Evolutionary conservation across 2,329 filamentous ascomycete species (phyloP).

Genomic region (Ophiocordyceps camponoti-leonardi): DNA sequence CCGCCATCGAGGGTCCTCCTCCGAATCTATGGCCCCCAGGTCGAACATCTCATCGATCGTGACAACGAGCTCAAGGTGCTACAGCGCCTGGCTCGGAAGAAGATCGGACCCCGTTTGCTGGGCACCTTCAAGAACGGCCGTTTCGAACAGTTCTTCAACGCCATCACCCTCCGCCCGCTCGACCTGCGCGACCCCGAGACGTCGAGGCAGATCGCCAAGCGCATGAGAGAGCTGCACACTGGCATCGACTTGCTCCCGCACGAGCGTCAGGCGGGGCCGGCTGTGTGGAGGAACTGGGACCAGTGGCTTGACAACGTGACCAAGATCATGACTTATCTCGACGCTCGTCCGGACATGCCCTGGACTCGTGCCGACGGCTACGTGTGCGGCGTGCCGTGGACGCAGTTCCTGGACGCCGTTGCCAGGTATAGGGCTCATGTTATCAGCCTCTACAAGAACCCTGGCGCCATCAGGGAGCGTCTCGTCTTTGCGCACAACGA

Average conservation of each 20-base stretch:
- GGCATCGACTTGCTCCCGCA: conserved; percentile 71
- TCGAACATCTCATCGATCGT: conserved; percentile 88
- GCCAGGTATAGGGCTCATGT: conserved; percentile 64
- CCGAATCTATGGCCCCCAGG: conserved; percentile 85
- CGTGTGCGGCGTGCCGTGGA: conserved; percentile 74
- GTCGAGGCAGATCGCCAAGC: conserved; percentile 85
- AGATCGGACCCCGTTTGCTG: conserved; percentile 77
- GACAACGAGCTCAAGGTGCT: conserved; percentile 80
- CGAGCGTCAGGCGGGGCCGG: conserved; percentile 64
- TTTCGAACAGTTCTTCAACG: conserved; percentile 89
- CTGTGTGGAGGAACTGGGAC: conserved; percentile 88
- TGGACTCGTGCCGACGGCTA: conserved; percentile 54
- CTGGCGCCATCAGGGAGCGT: conserved; percentile 47
- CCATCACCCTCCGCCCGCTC: conserved; percentile 57
- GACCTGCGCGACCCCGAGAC: conserved; percentile 70
- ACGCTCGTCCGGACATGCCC: conserved; percentile 38
- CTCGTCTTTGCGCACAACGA: conserved; percentile 97
- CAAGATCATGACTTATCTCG: conserved; percentile 38
- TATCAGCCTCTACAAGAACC: conserved; percentile 51
- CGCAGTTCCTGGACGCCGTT: conserved; percentile 55
- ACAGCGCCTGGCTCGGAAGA: conserved; percentile 71
- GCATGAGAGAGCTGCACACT: conserved; percentile 90
- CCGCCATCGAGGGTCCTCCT: conserved; percentile 56
- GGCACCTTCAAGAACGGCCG: conserved; percentile 90
- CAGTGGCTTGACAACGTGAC: conserved; percentile 60